phyloP scores from a whole-genome alignment of 2,329 filamentous ascomycete genomes.

The Ascochyta viciae-villosae region DNA sequence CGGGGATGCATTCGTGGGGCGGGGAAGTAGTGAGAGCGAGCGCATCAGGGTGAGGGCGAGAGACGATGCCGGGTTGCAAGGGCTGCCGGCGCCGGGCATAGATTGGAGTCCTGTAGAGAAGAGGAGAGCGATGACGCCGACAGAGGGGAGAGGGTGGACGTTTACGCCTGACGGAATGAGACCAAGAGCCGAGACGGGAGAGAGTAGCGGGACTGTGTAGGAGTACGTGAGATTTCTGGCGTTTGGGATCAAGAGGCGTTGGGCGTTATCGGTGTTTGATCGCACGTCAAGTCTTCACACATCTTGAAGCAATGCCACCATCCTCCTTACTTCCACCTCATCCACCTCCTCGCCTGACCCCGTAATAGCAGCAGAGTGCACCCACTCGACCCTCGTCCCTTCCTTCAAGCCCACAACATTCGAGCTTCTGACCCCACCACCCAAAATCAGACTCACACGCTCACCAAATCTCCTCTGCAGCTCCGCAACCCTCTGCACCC shows the following conservation, averaged over 20 bases:
- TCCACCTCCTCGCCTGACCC: constrained; percentile 42
- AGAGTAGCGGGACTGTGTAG: constrained; percentile 43
- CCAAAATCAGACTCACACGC: constrained; percentile 56
- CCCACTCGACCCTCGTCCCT: constrained; percentile 42
- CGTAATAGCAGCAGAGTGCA: constrained; percentile 56
- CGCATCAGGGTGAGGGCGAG: constrained; percentile 32
- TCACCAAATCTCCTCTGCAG: constrained; percentile 39
- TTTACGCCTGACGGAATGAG: constrained; percentile 38
- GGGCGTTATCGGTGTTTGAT: background rate
- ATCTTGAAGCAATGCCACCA: constrained; percentile 17
- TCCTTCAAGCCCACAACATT: constrained; percentile 51
- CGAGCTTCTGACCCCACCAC: constrained; percentile 57
- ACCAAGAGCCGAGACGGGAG: constrained; percentile 48
- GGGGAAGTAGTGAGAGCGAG: constrained; percentile 14
- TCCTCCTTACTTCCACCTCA: constrained; percentile 32
- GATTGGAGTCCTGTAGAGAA: constrained; percentile 50
- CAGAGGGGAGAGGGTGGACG: constrained; percentile 41
- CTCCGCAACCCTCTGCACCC: constrained; percentile 41
- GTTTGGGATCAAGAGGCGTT: background rate
- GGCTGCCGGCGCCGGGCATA: constrained; percentile 41
- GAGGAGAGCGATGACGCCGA: constrained; percentile 50
- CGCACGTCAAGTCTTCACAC: background rate
- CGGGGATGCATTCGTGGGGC: constrained; percentile 25
- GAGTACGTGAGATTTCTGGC: background rate
- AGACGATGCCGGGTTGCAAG: constrained; percentile 43